Evolutionary conservation across 331 rosid genomes (phyloP).

Genomic region (Quercus phellos): DNA sequence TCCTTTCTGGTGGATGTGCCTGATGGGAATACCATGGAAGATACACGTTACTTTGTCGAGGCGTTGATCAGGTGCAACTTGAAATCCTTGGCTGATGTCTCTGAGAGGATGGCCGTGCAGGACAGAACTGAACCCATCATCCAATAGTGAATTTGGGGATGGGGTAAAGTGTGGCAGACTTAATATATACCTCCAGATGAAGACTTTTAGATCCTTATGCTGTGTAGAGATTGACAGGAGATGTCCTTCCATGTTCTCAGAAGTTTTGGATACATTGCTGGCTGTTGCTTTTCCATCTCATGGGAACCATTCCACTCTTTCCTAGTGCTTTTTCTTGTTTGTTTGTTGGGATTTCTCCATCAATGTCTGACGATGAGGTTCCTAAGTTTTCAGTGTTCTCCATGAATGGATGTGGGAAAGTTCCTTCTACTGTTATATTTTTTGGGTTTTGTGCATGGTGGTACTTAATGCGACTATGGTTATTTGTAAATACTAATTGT

Average conservation of each 20-base stretch:
- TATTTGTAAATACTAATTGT: constrained; percentile 50
- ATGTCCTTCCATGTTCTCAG: constrained; percentile 50
- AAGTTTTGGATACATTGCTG: constrained; percentile 61
- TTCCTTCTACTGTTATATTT: constrained; percentile 32
- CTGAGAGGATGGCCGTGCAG: constrained; percentile 68
- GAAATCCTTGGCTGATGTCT: constrained; percentile 61
- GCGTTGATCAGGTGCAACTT: constrained; percentile 64
- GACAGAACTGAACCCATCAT: constrained; percentile 49
- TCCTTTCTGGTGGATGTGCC: constrained; percentile 69
- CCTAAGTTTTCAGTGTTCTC: constrained; percentile 25
- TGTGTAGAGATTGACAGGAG: constrained; percentile 61
- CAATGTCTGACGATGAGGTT: constrained; percentile 31
- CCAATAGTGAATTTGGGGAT: constrained; percentile 29
- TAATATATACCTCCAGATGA: constrained; percentile 27
- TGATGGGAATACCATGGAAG: constrained; percentile 62
- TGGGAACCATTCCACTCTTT: constrained; percentile 39
- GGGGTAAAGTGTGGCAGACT: constrained; percentile 34
- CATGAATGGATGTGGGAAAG: constrained; percentile 37
- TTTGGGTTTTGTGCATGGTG: constrained; percentile 52
- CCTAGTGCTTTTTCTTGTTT: constrained; percentile 18
- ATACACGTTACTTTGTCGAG: constrained; percentile 59
- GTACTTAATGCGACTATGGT: constrained; percentile 35
- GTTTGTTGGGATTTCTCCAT: constrained; percentile 36
- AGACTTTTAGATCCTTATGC: constrained; percentile 44
- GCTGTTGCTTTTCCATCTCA: constrained; percentile 39